phyloP scores from a whole-genome alignment of 441 rosid genomes.

The Aleurites moluccanus region DNA sequence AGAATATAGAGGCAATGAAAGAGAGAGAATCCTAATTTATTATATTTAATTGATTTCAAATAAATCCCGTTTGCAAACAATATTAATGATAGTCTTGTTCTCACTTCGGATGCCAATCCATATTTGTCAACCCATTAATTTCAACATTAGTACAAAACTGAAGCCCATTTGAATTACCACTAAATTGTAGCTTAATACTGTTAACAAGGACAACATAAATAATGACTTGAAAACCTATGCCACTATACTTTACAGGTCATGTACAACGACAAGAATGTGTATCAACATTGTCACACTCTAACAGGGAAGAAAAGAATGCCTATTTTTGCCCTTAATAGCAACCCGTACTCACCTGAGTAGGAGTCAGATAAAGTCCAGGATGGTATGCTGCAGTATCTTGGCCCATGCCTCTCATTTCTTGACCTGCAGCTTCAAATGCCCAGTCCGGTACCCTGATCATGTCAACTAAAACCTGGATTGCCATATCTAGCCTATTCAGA shows the following conservation, averaged over 20 bases:
- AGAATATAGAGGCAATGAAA: not conserved
- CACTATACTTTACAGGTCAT: not conserved
- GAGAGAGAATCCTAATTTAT: not conserved
- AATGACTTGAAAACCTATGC: not conserved
- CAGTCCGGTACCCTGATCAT: constrained; percentile 95
- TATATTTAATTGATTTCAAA: not conserved
- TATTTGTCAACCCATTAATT: constrained; percentile 1
- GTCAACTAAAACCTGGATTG: constrained; percentile 79
- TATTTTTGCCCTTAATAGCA: constrained; percentile 9
- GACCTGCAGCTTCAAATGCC: constrained; percentile 99
- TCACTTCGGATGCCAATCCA: not conserved
- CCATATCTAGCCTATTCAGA: constrained; percentile 6
- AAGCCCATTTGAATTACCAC: not conserved
- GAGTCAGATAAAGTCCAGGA: constrained; percentile 91
- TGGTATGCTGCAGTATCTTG: constrained; percentile 91
- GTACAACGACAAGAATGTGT: not conserved
- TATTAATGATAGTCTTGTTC: not conserved
- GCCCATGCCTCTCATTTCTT: constrained; percentile 93
- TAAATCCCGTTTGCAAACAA: not conserved
- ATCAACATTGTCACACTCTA: not conserved
- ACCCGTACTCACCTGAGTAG: constrained; percentile 67
- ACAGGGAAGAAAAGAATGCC: not conserved
- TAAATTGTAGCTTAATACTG: not conserved
- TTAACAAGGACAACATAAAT: not conserved
- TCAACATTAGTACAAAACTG: not conserved